Conservation (phyloP, 2,329 filamentous ascomycete genomes). For the Acarospora socialis region DNA sequence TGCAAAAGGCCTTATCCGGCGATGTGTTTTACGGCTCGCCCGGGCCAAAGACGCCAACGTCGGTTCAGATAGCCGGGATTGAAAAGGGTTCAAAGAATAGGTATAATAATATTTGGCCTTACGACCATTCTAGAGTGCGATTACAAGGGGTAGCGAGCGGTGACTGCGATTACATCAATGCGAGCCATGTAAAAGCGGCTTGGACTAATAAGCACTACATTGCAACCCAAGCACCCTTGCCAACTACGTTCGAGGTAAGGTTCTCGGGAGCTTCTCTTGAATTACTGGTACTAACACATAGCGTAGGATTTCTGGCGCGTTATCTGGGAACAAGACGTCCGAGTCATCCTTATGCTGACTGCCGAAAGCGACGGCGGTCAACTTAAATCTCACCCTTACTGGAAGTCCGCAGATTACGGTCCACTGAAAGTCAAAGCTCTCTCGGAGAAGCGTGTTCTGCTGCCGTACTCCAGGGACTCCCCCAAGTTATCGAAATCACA, state of each 20-base stretch:
- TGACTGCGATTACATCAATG: slow-evolving; percentile 88
- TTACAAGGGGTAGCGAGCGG: slow-evolving; percentile 53
- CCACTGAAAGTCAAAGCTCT: slow-evolving; percentile 59
- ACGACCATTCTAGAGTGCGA: slow-evolving; percentile 81
- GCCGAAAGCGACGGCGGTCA: slow-evolving; percentile 88
- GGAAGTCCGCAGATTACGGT: slow-evolving; percentile 68
- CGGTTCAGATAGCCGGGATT: slow-evolving; percentile 71
- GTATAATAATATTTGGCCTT: slow-evolving; percentile 96
- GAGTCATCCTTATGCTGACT: slow-evolving; percentile 91
- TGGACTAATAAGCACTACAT: slow-evolving; percentile 88
- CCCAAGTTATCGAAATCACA: slow-evolving; percentile 26
- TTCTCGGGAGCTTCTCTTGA: neutral
- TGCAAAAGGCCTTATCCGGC: slow-evolving; percentile 63
- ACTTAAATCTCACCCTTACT: slow-evolving; percentile 90
- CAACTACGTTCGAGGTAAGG: slow-evolving; percentile 76
- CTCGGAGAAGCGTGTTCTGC: slow-evolving; percentile 67
- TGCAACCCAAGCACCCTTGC: slow-evolving; percentile 84
- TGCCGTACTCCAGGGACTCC: slow-evolving; percentile 47
- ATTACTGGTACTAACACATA: slow-evolving; percentile 13
- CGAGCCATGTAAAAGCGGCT: slow-evolving; percentile 67
- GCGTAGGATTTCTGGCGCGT: slow-evolving; percentile 90
- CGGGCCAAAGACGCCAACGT: slow-evolving; percentile 24
- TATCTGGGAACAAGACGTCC: slow-evolving; percentile 90
- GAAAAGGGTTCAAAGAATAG: slow-evolving; percentile 92
- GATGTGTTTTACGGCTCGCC: slow-evolving; percentile 43